phyloP scores from a whole-genome alignment of 2,329 filamentous ascomycete species.

The Phialophora verrucosa region DNA sequence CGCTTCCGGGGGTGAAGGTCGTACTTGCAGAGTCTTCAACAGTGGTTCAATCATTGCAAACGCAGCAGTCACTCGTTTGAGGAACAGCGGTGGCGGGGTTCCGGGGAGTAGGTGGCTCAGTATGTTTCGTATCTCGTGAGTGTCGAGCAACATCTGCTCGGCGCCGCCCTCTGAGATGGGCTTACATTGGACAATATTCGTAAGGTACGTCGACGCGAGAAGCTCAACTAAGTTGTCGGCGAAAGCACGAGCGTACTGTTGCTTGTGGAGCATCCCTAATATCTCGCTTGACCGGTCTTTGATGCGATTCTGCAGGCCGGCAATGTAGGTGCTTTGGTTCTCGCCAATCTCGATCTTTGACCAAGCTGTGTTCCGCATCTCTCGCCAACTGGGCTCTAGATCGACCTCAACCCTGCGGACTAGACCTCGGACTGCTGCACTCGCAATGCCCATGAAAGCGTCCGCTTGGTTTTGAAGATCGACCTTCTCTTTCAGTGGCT shows the following conservation, averaged over 20 bases:
- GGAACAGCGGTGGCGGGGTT: slow-evolving; percentile 68
- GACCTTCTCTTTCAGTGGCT: slow-evolving; percentile 73
- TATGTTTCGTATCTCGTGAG: slow-evolving; percentile 83
- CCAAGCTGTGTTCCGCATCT: slow-evolving; percentile 98
- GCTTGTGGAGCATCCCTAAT: slow-evolving; percentile 78
- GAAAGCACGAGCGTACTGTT: slow-evolving; percentile 91
- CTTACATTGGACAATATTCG: slow-evolving; percentile 83
- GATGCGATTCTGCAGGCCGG: slow-evolving; percentile 75
- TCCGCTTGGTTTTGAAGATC: slow-evolving; percentile 94
- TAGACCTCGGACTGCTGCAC: slow-evolving; percentile 80
- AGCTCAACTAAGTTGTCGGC: slow-evolving; percentile 95
- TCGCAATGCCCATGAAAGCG: slow-evolving; percentile 92
- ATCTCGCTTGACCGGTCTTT: slow-evolving; percentile 76
- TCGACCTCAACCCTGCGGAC: slow-evolving; percentile 82
- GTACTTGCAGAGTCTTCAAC: slow-evolving; percentile 95
- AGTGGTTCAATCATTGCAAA: slow-evolving; percentile 89
- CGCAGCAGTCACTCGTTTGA: slow-evolving; percentile 81
- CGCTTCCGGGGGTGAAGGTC: slow-evolving; percentile 86
- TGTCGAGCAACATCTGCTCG: slow-evolving; percentile 97
- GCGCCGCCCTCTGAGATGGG: slow-evolving; percentile 93
- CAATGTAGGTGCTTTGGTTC: slow-evolving; percentile 91
- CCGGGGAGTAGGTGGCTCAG: slow-evolving; percentile 72
- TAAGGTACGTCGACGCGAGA: slow-evolving; percentile 77
- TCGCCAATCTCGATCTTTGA: slow-evolving; percentile 89
- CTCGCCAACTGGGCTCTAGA: slow-evolving; percentile 87